phyloP scores from a whole-genome alignment of 345 rosid genomes.

The Carallia brachiata region DNA sequence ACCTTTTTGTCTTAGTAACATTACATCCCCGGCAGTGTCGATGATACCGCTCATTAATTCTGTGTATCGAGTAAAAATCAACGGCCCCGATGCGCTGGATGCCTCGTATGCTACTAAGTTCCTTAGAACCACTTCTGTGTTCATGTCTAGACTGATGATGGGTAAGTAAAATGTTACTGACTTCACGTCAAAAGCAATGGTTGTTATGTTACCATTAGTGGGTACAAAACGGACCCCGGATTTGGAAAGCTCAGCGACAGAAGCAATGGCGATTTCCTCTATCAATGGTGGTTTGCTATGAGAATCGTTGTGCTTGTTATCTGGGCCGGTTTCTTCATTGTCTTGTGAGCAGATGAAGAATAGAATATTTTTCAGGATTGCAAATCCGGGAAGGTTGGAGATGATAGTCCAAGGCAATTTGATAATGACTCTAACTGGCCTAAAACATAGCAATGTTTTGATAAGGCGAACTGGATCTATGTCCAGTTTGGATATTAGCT shows the following conservation, averaged over 20 bases:
- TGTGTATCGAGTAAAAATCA: conserved; percentile 15
- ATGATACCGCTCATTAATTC: conserved; percentile 24
- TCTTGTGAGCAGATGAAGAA: conserved; percentile 18
- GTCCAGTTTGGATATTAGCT: too few relatives aligned
- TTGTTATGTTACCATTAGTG: conserved; percentile 34
- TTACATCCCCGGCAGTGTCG: conserved; percentile 18
- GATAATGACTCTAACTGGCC: conserved; percentile 26
- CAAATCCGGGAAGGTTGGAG: too few relatives aligned
- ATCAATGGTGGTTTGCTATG: conserved; percentile 43
- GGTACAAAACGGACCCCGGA: conserved; percentile 45
- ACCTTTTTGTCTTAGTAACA: conserved; percentile 43
- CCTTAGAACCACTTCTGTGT: conserved; percentile 18
- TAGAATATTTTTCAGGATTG: conserved; percentile 11
- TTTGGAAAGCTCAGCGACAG: conserved; percentile 45
- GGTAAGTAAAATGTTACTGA: conserved; percentile 43
- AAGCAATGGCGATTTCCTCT: conserved; percentile 68
- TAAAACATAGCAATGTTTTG: conserved; percentile 32
- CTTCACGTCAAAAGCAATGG: conserved; percentile 41
- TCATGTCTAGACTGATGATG: conserved; percentile 18
- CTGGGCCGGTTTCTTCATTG: conserved; percentile 22
- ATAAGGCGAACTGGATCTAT: conserved; percentile 14
- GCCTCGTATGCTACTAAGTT: conserved; percentile 30
- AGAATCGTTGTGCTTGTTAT: background rate
- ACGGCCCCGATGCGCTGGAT: background rate
- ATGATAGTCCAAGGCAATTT: conserved; percentile 49